phyloP scores from a whole-genome alignment of 768 basidiomycete genomes.

The Lentinus brumalis region DNA sequence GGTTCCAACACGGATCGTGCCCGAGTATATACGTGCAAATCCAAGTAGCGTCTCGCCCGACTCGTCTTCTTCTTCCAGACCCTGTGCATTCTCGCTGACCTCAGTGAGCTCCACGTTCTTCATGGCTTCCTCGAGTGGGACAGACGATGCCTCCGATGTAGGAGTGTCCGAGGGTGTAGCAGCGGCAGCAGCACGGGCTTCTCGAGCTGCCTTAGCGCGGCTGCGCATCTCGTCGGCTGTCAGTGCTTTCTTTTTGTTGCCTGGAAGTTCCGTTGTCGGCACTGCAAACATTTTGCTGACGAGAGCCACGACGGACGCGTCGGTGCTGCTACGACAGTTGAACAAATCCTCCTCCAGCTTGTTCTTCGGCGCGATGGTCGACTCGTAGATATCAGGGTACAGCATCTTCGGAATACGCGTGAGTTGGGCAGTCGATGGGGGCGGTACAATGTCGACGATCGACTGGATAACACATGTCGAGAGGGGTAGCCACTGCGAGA shows the following conservation, averaged over 20 bases:
- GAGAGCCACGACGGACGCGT: slow-evolving; percentile 76
- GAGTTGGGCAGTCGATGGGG: slow-evolving; percentile 80
- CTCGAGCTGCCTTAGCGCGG: slow-evolving; percentile 58
- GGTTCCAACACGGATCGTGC: slow-evolving; percentile 68
- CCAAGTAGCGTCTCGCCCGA: slow-evolving; percentile 76
- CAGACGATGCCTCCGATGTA: slow-evolving; percentile 10
- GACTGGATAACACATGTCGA: slow-evolving; percentile 92
- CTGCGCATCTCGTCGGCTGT: slow-evolving; percentile 84
- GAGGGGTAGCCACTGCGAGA: slow-evolving; percentile 94
- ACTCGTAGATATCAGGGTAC: slow-evolving; percentile 73
- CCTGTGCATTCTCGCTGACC: slow-evolving; percentile 15
- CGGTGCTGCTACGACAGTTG: slow-evolving; percentile 57
- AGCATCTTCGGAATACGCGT: slow-evolving; percentile 90
- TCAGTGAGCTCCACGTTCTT: slow-evolving; percentile 25
- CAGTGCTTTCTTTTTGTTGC: slow-evolving; percentile 74
- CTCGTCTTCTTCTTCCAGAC: slow-evolving; percentile 29
- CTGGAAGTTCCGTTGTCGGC: slow-evolving; percentile 75
- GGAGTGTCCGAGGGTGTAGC: slow-evolving; percentile 3
- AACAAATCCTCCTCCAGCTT: slow-evolving; percentile 86
- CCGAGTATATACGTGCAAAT: slow-evolving; percentile 93
- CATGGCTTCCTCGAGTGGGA: slow-evolving; percentile 22
- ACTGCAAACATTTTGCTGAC: slow-evolving; percentile 99
- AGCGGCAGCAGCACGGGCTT: slow-evolving; percentile 29
- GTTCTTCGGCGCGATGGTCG: slow-evolving; percentile 63
- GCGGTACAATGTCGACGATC: slow-evolving; percentile 90